Evolutionary conservation across 352 stramenopile species (phyloP), one percentile per base, ranked within the genome.

Genomic region (Phytophthora quininea): DNA sequence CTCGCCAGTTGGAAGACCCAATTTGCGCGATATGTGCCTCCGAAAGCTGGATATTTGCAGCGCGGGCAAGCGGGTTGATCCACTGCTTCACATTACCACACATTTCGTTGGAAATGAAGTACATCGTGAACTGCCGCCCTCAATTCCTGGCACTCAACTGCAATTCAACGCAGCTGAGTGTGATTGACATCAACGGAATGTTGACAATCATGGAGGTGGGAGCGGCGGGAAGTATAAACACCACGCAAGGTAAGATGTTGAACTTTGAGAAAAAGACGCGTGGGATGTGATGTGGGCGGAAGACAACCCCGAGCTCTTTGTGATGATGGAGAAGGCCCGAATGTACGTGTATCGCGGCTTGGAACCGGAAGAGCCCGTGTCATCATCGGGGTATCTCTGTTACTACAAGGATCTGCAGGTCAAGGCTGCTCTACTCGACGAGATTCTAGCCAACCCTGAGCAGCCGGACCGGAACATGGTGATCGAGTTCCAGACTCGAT

Each of bases 281-380:
- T 98, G 93, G 93, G 93, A 97, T 56, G 91, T 98, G 58, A 64
- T 90, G 35, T 98, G 93, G 93, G 86, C 92, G 14, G 85, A 97
- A 12, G 93, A 98, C 74, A 96, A 98, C 67, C 89, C 93, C 3
- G 86, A 97, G 52, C 69, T 97, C 12, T 97, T 98, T 60, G 93
- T 96, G 35, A 89, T 97, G 69, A 95, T 95, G 84, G 93, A 98
- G 59, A 98, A 98, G 70, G 95, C 89, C 8, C 81, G 91, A 30
- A 93, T 98, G 82, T 93, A 96, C 51, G 80, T 98, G 7, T 97
- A 92, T 73, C 84, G 91, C 2, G 77, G 76, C 8, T 76, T 96
- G 0, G 85, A 96, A 38, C 76, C 82, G 1, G 94, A 98, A 46
- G 95, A 98, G 56, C 94, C 95, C 11, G 82, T 97, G 37, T 76